These are phyloP conservation scores for Gliomastix tumulicola DNA, from an alignment of 2,329 filamentous ascomycete species.

Conservation along the genomic window DNA sequence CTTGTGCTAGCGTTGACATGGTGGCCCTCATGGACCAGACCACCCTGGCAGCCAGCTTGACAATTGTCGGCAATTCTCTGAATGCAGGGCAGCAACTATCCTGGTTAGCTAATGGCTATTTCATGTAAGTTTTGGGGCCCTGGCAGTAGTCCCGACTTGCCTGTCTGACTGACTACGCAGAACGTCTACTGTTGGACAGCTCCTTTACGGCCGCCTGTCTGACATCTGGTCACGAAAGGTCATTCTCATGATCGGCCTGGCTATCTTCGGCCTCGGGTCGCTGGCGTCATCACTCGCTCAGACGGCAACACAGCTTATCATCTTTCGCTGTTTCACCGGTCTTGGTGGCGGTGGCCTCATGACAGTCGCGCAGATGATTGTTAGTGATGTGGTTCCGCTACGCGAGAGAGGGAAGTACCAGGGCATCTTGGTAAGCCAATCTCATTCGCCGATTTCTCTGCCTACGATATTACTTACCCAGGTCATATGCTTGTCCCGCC, in stretches of 20 bases:
- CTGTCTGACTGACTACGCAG: slow-evolving; percentile 11
- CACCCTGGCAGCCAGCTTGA: slow-evolving; percentile 45
- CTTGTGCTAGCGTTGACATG: slow-evolving; percentile 47
- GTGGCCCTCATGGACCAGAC: slow-evolving; percentile 52
- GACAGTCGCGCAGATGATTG: slow-evolving; percentile 60
- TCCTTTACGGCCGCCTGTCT: slow-evolving; percentile 38
- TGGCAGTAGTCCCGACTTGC: slow-evolving; percentile 1
- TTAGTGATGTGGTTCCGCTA: slow-evolving; percentile 65
- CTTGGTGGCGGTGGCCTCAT: slow-evolving; percentile 68
- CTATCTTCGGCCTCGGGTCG: slow-evolving; percentile 45
- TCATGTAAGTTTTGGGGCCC: slow-evolving; percentile 32
- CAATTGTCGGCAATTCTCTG: slow-evolving; percentile 44
- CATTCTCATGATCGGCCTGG: slow-evolving; percentile 39
- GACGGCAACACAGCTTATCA: slow-evolving; percentile 28
- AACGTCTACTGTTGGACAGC: slow-evolving; percentile 37
- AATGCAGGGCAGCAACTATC: slow-evolving; percentile 40
- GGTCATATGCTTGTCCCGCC: no score
- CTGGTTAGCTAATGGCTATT: slow-evolving; percentile 50
- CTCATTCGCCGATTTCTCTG: no score
- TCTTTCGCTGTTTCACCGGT: slow-evolving; percentile 32
- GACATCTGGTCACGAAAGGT: slow-evolving; percentile 54
- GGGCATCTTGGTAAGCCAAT: slow-evolving; percentile 42
- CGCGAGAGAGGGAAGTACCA: slow-evolving; percentile 68
- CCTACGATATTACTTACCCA: no score
- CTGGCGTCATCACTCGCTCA: slow-evolving; percentile 33